These are phyloP conservation scores for Artemisia annua DNA, from an alignment of 129 eudicot genomes.

Conservation along the genomic window DNA sequence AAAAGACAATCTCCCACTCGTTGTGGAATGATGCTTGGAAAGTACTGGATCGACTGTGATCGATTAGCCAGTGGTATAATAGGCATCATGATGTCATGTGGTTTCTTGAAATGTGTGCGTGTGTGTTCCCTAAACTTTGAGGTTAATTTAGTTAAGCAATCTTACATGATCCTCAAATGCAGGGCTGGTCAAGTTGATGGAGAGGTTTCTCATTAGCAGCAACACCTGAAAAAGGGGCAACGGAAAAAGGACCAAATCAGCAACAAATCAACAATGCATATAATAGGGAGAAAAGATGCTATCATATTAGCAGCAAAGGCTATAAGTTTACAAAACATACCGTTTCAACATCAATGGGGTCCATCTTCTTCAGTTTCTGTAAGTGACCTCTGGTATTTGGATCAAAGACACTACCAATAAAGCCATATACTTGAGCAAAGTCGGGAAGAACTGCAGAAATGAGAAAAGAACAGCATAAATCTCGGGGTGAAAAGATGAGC, in stretches of 20 bases:
- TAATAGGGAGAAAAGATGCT: neutral
- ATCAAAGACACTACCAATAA: conserved; percentile 77
- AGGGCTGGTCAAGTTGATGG: conserved; percentile 80
- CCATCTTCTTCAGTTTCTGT: conserved; percentile 74
- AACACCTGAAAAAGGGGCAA: conserved; percentile 50
- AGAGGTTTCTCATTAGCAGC: conserved; percentile 80
- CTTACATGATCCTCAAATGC: conserved; percentile 90
- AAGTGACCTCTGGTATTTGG: conserved; percentile 64
- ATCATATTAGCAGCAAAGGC: neutral
- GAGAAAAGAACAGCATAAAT: too few relatives aligned
- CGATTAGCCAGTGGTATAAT: neutral
- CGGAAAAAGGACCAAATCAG: conserved; percentile 6
- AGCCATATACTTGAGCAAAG: conserved; percentile 78
- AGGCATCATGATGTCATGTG: neutral
- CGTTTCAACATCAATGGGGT: conserved; percentile 87
- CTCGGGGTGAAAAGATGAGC: too few relatives aligned
- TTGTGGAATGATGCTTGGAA: neutral
- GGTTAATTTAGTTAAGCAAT: neutral
- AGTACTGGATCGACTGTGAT: neutral
- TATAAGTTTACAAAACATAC: conserved; percentile 36
- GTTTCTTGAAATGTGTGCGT: neutral
- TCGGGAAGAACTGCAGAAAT: conserved; percentile 75
- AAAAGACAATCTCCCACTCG: neutral
- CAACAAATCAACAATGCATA: neutral
- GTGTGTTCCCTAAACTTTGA: too few relatives aligned